These are phyloP conservation scores for Phytophthora sp. DNA, from an alignment of 352 stramenopile genomes.

Conservation along the genomic window DNA sequence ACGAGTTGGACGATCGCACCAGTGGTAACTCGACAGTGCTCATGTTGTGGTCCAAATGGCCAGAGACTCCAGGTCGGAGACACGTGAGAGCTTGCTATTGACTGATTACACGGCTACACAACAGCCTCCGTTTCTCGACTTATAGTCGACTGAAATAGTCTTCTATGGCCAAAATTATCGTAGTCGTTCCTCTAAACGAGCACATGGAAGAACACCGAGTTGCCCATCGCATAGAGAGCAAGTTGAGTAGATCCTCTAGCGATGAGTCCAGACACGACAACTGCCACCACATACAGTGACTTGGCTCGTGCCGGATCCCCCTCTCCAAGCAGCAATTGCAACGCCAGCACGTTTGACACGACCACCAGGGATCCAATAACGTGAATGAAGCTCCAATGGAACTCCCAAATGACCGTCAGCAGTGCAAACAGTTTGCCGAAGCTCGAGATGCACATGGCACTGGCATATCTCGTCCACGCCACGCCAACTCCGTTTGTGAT, in stretches of 20 bases:
- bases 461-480: slow-evolving; percentile 49
- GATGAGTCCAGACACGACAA: slow-evolving; percentile 50
- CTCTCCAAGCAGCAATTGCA: slow-evolving; percentile 73
- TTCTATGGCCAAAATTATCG: slow-evolving; percentile 24
- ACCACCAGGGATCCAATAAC: slow-evolving; percentile 79
- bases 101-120: slow-evolving; percentile 22
- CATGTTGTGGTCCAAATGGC: slow-evolving; percentile 31
- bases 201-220: slow-evolving; percentile 80
- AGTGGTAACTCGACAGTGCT: slow-evolving; percentile 61
- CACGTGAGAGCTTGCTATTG: slow-evolving; percentile 23
- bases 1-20: slow-evolving; percentile 51
- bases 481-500: slow-evolving; percentile 8
- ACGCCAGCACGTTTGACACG: slow-evolving; percentile 72
- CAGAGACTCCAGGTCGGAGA: neutral
- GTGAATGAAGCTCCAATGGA: slow-evolving; percentile 86
- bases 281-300: slow-evolving; percentile 42
- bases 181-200: slow-evolving; percentile 44
- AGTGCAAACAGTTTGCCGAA: slow-evolving; percentile 88
- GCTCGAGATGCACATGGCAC: slow-evolving; percentile 79
- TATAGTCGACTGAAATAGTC: slow-evolving; percentile 33
- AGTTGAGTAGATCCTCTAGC: slow-evolving; percentile 57
- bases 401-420: slow-evolving; percentile 88
- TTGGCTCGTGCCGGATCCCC: slow-evolving; percentile 40
- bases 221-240: slow-evolving; percentile 68
- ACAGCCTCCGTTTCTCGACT: slow-evolving; percentile 31